These are phyloP conservation scores for Effrenium voratum DNA, from an alignment of 73 alveolate species.

Conservation along the genomic window DNA sequence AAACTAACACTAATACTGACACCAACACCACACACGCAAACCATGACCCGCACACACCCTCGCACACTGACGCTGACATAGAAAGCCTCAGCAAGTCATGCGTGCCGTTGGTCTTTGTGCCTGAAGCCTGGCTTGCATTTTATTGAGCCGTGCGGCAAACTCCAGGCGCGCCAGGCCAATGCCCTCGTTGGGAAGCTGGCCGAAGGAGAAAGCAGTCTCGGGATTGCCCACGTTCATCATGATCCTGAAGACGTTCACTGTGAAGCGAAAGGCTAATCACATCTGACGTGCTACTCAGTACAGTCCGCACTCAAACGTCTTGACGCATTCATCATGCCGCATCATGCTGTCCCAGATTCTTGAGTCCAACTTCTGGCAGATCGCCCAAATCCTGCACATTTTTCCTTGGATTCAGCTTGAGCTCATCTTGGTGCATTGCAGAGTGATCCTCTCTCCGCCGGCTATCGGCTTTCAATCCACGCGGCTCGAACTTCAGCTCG, in stretches of 20 bases:
- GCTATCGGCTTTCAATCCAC: neutral
- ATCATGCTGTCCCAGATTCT: neutral
- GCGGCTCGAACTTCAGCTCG: slow-evolving; percentile 59
- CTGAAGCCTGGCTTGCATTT: neutral
- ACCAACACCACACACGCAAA: too few species aligned
- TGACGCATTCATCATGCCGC: neutral
- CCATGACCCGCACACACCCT: too few species aligned
- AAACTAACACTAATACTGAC: too few species aligned
- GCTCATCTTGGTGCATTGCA: neutral
- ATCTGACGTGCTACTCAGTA: too few species aligned
- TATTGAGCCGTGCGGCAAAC: slow-evolving; percentile 6
- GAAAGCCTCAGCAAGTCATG: too few species aligned
- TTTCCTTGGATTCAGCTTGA: neutral
- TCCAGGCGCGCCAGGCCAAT: slow-evolving; percentile 94
- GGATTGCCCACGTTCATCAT: slow-evolving; percentile 94
- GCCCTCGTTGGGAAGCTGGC: slow-evolving; percentile 93
- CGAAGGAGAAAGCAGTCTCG: slow-evolving; percentile 90
- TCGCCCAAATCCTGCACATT: slow-evolving; percentile 75
- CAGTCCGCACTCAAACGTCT: too few species aligned
- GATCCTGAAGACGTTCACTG: slow-evolving; percentile 43
- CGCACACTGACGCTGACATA: too few species aligned
- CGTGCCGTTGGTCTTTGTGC: too few species aligned
- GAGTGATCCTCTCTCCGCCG: neutral
- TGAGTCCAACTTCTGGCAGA: slow-evolving; percentile 63
- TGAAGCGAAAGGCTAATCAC: too few species aligned